These are phyloP conservation scores for Chrysosporium queenslandicum DNA, from an alignment of 2,329 filamentous ascomycete genomes.

Conservation along the genomic window DNA sequence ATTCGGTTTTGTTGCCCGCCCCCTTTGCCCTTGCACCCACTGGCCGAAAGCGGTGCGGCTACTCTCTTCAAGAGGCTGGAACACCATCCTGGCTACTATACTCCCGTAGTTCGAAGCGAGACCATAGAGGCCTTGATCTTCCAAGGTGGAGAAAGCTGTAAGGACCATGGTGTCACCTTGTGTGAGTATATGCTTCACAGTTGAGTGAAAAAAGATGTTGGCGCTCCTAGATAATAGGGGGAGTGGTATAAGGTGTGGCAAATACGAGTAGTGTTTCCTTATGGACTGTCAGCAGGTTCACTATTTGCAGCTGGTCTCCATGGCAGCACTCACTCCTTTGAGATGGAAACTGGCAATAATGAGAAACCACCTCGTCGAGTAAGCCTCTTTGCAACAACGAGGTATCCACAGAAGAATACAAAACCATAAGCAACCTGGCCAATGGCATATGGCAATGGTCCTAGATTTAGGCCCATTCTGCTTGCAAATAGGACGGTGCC, in stretches of 20 bases:
- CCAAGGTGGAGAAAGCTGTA: conserved; percentile 61
- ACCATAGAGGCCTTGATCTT: conserved; percentile 82
- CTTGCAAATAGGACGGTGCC: conserved; percentile 57
- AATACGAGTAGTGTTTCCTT: conserved; percentile 39
- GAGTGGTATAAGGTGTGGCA: conserved; percentile 54
- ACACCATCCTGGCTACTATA: conserved; percentile 73
- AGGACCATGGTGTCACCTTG: conserved; percentile 90
- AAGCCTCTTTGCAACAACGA: conserved; percentile 48
- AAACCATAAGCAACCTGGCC: conserved; percentile 72
- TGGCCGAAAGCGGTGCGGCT: conserved; percentile 82
- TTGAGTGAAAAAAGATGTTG: conserved; percentile 78
- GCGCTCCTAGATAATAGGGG: conserved; percentile 61
- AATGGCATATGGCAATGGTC: conserved; percentile 77
- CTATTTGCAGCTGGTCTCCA: too few relatives aligned
- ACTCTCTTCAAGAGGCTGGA: conserved; percentile 92
- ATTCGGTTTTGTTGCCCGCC: conserved; percentile 18
- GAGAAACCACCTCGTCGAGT: conserved; percentile 56
- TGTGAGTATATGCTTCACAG: conserved; percentile 86
- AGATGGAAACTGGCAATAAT: conserved; percentile 45
- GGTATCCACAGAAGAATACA: conserved; percentile 60
- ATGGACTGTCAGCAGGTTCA: too few relatives aligned
- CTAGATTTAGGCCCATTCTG: conserved; percentile 45
- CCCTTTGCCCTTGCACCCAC: conserved; percentile 47
- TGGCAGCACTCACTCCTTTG: conserved; percentile 31
- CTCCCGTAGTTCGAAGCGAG: conserved; percentile 92